Evolutionary conservation across 1,284 basidiomycete species (phyloP).

Genomic region (Papiliotrema terrestris): DNA sequence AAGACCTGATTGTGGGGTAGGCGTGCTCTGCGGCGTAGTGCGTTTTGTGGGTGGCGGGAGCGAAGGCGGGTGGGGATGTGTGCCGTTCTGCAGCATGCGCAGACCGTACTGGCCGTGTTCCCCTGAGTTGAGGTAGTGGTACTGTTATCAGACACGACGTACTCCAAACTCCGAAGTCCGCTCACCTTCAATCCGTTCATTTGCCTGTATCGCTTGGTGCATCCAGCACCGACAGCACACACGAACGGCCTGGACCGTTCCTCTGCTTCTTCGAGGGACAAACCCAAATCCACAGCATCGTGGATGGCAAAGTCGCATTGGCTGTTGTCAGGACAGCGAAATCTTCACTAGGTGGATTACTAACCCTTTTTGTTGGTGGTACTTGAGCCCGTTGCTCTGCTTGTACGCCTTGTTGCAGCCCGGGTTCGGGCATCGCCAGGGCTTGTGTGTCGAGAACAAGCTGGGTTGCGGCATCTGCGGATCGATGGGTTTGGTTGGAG

Average conservation of each 20-base stretch:
- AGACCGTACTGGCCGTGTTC: constrained; percentile 88
- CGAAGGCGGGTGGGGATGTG: constrained; percentile 56
- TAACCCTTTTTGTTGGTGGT: constrained; percentile 71
- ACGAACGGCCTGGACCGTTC: constrained; percentile 76
- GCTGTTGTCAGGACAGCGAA: constrained; percentile 41
- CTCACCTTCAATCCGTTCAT: constrained; percentile 81
- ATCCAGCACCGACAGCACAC: constrained; percentile 78
- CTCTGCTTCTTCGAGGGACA: constrained; percentile 78
- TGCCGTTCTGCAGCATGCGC: constrained; percentile 74
- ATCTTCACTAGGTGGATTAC: constrained; percentile 6
- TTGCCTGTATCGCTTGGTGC: constrained; percentile 93
- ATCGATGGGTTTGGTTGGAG: constrained; percentile 18
- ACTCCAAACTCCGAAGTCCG: constrained; percentile 9
- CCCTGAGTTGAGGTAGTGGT: constrained; percentile 95
- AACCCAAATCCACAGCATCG: constrained; percentile 62
- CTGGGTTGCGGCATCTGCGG: constrained; percentile 40
- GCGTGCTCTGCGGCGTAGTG: neutral
- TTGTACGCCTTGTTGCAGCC: constrained; percentile 99
- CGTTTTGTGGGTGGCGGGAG: constrained; percentile 21
- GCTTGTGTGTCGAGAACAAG: constrained; percentile 62
- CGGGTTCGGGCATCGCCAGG: constrained; percentile 92
- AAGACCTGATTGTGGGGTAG: neutral
- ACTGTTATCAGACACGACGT: constrained; percentile 42
- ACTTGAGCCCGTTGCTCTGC: constrained; percentile 94
- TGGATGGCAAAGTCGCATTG: constrained; percentile 86